A percentile compares a stretch with the other conserved stretches of the same genome.
These are phyloP conservation scores for Leptographium galeiforme DNA, from an alignment of 2,329 filamentous ascomycete species.

Conservation along the genomic window DNA sequence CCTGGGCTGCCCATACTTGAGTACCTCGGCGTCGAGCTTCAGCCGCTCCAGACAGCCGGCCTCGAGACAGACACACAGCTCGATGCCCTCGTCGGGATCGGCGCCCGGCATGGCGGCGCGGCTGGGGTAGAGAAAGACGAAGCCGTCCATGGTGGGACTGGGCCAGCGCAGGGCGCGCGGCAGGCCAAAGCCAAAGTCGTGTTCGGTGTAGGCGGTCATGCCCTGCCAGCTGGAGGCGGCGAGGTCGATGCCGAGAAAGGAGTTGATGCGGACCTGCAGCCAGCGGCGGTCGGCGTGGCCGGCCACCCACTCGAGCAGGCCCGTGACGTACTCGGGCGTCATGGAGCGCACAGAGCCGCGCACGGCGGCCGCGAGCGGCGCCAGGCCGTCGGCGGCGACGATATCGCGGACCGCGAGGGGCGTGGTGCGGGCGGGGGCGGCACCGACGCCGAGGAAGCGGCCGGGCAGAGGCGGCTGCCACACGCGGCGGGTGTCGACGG, in stretches of 20 bases:
- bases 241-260: constrained; percentile 16
- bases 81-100: constrained; percentile 3
- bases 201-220: constrained; percentile 8
- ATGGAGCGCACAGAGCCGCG: constrained; percentile 13
- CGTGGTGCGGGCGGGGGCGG: constrained; percentile 6
- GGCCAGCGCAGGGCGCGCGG: constrained; percentile 8
- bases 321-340: constrained; percentile 11
- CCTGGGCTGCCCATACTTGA: background rate
- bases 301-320: constrained; percentile 14
- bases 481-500: constrained; percentile 13
- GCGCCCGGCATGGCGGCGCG: background rate
- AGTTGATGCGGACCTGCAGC: constrained; percentile 12
- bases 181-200: constrained; percentile 19
- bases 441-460: constrained; percentile 13
- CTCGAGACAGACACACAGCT: constrained; percentile 4
- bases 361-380: constrained; percentile 11
- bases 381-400: constrained; percentile 5
- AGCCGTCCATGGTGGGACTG: constrained; percentile 3
- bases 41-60: background rate
- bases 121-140: constrained; percentile 6
- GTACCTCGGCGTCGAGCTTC: background rate
- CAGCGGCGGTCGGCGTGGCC: constrained; percentile 13
- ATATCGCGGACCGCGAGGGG: background rate
- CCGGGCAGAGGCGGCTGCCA: constrained; percentile 13
- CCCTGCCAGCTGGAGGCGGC: constrained; percentile 15